Evolutionary conservation across 2,329 filamentous ascomycete species (phyloP).

Genomic region (Arthrobotrys entomopaga): DNA sequence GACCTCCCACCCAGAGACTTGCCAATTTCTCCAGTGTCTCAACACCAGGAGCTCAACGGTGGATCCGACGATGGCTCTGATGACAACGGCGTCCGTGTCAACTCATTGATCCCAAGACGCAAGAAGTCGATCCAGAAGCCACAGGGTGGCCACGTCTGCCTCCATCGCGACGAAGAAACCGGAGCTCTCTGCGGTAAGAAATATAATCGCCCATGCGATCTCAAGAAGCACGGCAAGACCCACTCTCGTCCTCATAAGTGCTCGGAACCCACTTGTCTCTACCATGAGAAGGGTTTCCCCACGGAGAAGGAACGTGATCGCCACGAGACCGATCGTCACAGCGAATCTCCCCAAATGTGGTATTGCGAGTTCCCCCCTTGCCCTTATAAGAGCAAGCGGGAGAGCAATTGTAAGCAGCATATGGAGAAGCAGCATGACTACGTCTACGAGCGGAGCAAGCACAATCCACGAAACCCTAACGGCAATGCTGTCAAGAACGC

Average conservation of each 20-base stretch:
- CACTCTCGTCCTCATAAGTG: slow-evolving; percentile 98
- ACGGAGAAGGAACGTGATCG: slow-evolving; percentile 98
- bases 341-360: slow-evolving; percentile 78
- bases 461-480: slow-evolving; percentile 67
- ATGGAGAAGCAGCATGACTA: slow-evolving; percentile 97
- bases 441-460: slow-evolving; percentile 91
- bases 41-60: slow-evolving; percentile 67
- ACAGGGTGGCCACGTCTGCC: slow-evolving; percentile 80
- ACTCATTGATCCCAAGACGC: slow-evolving; percentile 65
- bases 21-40: slow-evolving; percentile 58
- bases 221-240: slow-evolving; percentile 98
- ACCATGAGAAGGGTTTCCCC: slow-evolving; percentile 88
- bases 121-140: slow-evolving; percentile 68
- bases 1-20: slow-evolving; percentile 40
- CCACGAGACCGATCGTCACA: slow-evolving; percentile 96
- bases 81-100: slow-evolving; percentile 32
- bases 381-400: slow-evolving; percentile 92
- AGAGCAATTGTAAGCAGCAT: slow-evolving; percentile 97
- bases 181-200: slow-evolving; percentile 83
- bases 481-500: slow-evolving; percentile 24
- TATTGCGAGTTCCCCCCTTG: slow-evolving; percentile 85
- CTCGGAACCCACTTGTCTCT: slow-evolving; percentile 82
- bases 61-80: slow-evolving; percentile 50
- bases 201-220: slow-evolving; percentile 95
- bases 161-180: slow-evolving; percentile 98